phyloP scores from a whole-genome alignment of 148 eudicot genomes.

The Spergularia bocconei region DNA sequence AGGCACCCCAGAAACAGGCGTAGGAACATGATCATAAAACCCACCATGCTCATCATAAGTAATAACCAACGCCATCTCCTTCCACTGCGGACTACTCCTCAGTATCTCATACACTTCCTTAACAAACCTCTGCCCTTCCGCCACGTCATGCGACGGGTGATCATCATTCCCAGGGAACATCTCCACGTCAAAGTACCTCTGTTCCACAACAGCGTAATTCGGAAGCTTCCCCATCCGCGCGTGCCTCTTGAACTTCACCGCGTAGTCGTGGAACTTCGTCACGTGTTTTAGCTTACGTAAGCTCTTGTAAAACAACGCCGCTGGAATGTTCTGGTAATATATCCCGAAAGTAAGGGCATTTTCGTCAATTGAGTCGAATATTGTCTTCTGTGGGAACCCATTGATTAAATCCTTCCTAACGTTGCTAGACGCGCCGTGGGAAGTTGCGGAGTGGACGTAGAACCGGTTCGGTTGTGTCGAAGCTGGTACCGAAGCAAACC shows the following conservation, averaged over 20 bases:
- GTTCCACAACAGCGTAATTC: slow-evolving; percentile 79
- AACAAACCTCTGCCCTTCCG: slow-evolving; percentile 78
- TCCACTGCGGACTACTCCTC: slow-evolving; percentile 88
- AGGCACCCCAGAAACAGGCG: slow-evolving; percentile 83
- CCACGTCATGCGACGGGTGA: slow-evolving; percentile 93
- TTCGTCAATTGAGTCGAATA: slow-evolving; percentile 90
- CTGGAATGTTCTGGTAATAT: slow-evolving; percentile 95
- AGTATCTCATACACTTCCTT: slow-evolving; percentile 90
- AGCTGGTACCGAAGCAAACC: slow-evolving; percentile 98
- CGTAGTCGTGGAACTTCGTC: slow-evolving; percentile 55
- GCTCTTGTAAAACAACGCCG: slow-evolving; percentile 77
- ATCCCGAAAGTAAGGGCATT: slow-evolving; percentile 72
- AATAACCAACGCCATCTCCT: slow-evolving; percentile 80
- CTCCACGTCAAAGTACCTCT: slow-evolving; percentile 67
- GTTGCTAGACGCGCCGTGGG: slow-evolving; percentile 92
- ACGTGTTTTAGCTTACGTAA: slow-evolving; percentile 62
- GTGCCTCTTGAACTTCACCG: slow-evolving; percentile 60
- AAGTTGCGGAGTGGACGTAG: slow-evolving; percentile 91
- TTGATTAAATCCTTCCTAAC: slow-evolving; percentile 73
- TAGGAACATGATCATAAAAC: slow-evolving; percentile 84
- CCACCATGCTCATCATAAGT: slow-evolving; percentile 98
- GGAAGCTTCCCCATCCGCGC: slow-evolving; percentile 68
- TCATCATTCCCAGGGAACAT: slow-evolving; percentile 83
- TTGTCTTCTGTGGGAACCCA: slow-evolving; percentile 87
- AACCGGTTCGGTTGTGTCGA: slow-evolving; percentile 99